These are phyloP conservation scores for Pseudogymnoascus sp. DNA, from an alignment of 2,329 filamentous ascomycete species.

Conservation along the genomic window DNA sequence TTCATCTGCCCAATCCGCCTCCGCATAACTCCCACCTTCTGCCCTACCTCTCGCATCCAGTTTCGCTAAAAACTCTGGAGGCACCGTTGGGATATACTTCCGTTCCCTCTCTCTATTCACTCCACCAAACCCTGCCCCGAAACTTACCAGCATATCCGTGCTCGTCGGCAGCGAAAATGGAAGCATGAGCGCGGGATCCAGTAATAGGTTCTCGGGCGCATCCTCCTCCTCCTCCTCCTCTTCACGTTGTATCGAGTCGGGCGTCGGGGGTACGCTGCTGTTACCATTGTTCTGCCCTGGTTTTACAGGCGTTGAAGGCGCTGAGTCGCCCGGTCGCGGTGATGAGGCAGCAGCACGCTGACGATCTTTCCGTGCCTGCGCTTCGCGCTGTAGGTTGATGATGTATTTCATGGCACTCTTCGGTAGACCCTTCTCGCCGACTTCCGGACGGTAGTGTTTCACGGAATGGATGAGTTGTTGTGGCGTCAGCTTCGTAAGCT, in stretches of 20 bases:
- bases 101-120: constrained; percentile 83
- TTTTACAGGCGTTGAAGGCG: constrained; percentile 38
- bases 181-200: constrained; percentile 86
- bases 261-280: constrained; percentile 36
- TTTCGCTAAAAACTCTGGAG: constrained; percentile 84
- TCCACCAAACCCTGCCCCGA: constrained; percentile 89
- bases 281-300: constrained; percentile 21
- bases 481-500: constrained; percentile 74
- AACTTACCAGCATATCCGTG: constrained; percentile 94
- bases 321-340: constrained; percentile 26
- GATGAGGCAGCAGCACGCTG: constrained; percentile 42
- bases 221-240: constrained; percentile 50
- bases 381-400: constrained; percentile 67
- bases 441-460: constrained; percentile 87
- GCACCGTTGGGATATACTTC: constrained; percentile 93
- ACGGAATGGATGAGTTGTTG: constrained; percentile 87
- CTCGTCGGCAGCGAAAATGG: constrained; percentile 93
- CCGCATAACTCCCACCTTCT: background rate
- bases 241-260: constrained; percentile 19
- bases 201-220: constrained; percentile 63
- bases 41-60: constrained; percentile 48
- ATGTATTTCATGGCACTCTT: constrained; percentile 87
- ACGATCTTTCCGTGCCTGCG: constrained; percentile 48
- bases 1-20: constrained; percentile 3
- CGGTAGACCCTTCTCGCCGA: constrained; percentile 84